A percentile compares a stretch with the other conserved stretches of the same genome.
phyloP scores from a whole-genome alignment of 2,329 filamentous ascomycete genomes.

The Keithomyces neogunnii region DNA sequence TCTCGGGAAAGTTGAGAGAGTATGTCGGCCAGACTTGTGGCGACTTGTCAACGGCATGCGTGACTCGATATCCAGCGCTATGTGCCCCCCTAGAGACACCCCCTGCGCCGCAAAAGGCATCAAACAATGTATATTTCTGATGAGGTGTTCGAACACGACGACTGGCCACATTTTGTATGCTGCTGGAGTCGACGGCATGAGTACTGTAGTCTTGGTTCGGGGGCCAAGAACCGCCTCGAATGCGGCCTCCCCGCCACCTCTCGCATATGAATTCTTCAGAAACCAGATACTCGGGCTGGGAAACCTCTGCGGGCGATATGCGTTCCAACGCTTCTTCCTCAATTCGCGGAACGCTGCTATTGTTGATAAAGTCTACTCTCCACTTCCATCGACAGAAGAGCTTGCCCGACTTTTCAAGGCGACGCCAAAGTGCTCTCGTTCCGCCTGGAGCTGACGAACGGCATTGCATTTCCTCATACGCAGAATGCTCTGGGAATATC shows the following conservation, averaged over 20 bases:
- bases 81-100: constrained; percentile 60
- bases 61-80: constrained; percentile 46
- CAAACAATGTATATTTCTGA: constrained; percentile 57
- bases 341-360: constrained; percentile 14
- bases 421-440: background rate
- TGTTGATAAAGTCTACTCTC: constrained; percentile 16
- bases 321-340: constrained; percentile 29
- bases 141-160: constrained; percentile 7
- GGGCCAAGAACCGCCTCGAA: constrained; percentile 23
- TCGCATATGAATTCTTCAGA: constrained; percentile 23
- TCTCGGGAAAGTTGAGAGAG: constrained; percentile 45
- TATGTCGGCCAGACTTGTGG: constrained; percentile 49
- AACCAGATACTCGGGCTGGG: constrained; percentile 18
- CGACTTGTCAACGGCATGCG: constrained; percentile 58
- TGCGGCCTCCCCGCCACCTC: constrained; percentile 20
- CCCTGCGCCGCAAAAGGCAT: constrained; percentile 66
- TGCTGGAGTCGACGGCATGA: background rate
- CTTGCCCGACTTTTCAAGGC: constrained; percentile 4
- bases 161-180: background rate
- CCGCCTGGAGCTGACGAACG: background rate
- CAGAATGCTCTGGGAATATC: constrained; percentile 30
- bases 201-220: background rate
- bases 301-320: constrained; percentile 22
- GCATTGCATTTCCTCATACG: constrained; percentile 1
- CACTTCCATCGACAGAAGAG: constrained; percentile 40